Conservation (phyloP, 805 yeast genomes). For the Ogataea ganodermae region DNA sequence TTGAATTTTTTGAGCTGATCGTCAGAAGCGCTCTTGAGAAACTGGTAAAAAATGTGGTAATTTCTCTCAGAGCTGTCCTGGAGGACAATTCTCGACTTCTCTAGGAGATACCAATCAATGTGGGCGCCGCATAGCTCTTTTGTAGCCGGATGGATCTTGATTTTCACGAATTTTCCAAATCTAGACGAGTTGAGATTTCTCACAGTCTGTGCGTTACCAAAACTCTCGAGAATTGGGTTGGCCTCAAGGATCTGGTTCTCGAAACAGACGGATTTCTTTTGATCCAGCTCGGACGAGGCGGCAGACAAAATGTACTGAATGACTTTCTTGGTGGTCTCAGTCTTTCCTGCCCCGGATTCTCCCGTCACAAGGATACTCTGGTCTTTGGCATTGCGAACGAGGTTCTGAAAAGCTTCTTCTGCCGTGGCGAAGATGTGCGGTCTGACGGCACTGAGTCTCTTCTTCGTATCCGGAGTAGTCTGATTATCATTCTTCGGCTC, state of each 20-base stretch:
- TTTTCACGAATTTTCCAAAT: conserved; percentile 93
- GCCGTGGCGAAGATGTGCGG: conserved; percentile 95
- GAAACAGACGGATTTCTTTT: conserved; percentile 45
- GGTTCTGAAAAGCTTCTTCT: conserved; percentile 78
- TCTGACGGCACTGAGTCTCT: conserved; percentile 31
- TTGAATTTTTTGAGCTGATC: conserved; percentile 48
- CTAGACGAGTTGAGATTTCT: conserved; percentile 93
- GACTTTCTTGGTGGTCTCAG: conserved; percentile 94
- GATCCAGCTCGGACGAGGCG: conserved; percentile 39
- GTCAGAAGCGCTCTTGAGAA: conserved; percentile 65
- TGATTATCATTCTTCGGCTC: conserved; percentile 25
- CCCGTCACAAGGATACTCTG: conserved; percentile 97
- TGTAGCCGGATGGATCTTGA: conserved; percentile 59
- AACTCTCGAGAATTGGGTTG: conserved; percentile 92
- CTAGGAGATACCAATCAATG: conserved; percentile 91
- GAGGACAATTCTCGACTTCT: conserved; percentile 85
- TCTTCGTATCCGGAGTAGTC: conserved; percentile 8
- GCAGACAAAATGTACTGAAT: conserved; percentile 87
- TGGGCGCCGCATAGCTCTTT: conserved; percentile 84
- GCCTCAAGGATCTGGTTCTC: conserved; percentile 89
- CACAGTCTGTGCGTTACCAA: conserved; percentile 96
- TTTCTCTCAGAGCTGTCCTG: conserved; percentile 82
- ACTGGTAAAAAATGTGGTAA: conserved; percentile 90
- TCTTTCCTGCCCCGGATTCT: conserved; percentile 98
- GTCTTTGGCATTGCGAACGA: conserved; percentile 67